These are phyloP conservation scores for Scolecobasidium constrictum DNA, from an alignment of 2,329 filamentous ascomycete genomes.

Conservation along the genomic window DNA sequence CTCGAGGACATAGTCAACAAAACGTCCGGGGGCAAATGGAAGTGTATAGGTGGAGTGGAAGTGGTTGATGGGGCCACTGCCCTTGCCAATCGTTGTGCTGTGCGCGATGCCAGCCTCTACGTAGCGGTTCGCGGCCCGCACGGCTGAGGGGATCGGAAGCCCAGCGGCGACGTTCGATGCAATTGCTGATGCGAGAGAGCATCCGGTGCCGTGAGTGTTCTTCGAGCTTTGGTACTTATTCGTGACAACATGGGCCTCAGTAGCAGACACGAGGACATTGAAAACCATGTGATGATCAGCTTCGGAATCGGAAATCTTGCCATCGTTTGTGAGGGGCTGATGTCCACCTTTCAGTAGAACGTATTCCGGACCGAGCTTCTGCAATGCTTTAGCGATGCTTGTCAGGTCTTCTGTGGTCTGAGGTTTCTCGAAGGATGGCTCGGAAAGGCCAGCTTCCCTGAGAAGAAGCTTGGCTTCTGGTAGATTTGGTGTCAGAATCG, in stretches of 20 bases:
- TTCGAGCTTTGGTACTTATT: conserved; percentile 60
- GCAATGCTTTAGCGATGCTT: conserved; percentile 53
- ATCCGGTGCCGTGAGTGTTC: conserved; percentile 92
- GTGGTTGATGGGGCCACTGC: conserved; percentile 66
- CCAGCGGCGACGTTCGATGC: conserved; percentile 60
- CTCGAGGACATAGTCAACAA: conserved; percentile 72
- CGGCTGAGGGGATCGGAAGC: conserved; percentile 45
- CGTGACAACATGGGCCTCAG: conserved; percentile 51
- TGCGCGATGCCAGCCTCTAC: conserved; percentile 60
- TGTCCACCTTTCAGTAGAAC: conserved; percentile 89
- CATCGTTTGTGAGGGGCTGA: conserved; percentile 59
- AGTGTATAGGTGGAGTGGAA: conserved; percentile 61
- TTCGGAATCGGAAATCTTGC: conserved; percentile 42
- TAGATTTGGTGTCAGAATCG: conserved; percentile 65
- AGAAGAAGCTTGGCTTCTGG: conserved; percentile 62
- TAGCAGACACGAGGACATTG: conserved; percentile 62
- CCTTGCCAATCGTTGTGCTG: conserved; percentile 51
- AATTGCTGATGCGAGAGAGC: conserved; percentile 78
- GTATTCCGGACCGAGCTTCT: conserved; percentile 60
- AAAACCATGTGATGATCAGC: conserved; percentile 57
- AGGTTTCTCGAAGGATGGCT: conserved; percentile 34
- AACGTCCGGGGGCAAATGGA: conserved; percentile 63
- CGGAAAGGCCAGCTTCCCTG: conserved; percentile 36
- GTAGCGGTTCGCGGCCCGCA: conserved; percentile 59
- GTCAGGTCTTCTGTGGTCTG: conserved; percentile 55